Percentiles rank a stretch among this genome's conserved stretches.
Evolutionary conservation across 2,329 filamentous ascomycete species (phyloP).

Genomic region (Cordyceps farinosa): DNA sequence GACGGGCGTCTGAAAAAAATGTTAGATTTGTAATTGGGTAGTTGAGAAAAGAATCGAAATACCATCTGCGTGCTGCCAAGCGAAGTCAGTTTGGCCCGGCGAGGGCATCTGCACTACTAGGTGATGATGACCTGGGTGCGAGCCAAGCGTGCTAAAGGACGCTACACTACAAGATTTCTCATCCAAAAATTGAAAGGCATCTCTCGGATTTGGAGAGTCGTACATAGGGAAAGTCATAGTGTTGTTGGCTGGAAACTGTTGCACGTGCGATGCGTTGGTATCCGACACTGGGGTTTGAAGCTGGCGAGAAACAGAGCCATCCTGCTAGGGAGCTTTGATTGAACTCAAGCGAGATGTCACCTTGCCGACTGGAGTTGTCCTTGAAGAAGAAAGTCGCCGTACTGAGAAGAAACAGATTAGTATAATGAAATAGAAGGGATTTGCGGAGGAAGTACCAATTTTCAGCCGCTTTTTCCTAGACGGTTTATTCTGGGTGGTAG

Average conservation of each 20-base stretch:
- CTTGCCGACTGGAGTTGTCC: neutral
- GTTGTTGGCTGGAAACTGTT: neutral
- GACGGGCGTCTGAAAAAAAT: neutral
- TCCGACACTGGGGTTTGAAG: conserved; percentile 2
- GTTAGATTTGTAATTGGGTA: neutral
- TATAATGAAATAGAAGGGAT: neutral
- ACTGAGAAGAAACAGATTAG: neutral
- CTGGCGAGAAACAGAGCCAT: conserved; percentile 16
- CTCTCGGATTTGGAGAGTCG: neutral
- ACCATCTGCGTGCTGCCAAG: conserved; percentile 7
- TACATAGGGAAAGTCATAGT: neutral
- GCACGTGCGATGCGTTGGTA: neutral
- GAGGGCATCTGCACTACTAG: conserved; percentile 11
- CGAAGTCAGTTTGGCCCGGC: neutral
- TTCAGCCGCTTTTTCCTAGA: neutral
- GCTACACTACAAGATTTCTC: conserved; percentile 10
- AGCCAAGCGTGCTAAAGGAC: conserved; percentile 7
- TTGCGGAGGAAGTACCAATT: neutral
- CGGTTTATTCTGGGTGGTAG: neutral
- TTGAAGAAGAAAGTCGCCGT: neutral
- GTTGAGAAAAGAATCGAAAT: neutral
- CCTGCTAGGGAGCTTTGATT: conserved; percentile 13
- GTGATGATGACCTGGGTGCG: conserved; percentile 20
- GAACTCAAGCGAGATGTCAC: neutral
- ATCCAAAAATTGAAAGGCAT: neutral